Conservation (phyloP, 163 green algal species). For the Prototheca cutis region DNA sequence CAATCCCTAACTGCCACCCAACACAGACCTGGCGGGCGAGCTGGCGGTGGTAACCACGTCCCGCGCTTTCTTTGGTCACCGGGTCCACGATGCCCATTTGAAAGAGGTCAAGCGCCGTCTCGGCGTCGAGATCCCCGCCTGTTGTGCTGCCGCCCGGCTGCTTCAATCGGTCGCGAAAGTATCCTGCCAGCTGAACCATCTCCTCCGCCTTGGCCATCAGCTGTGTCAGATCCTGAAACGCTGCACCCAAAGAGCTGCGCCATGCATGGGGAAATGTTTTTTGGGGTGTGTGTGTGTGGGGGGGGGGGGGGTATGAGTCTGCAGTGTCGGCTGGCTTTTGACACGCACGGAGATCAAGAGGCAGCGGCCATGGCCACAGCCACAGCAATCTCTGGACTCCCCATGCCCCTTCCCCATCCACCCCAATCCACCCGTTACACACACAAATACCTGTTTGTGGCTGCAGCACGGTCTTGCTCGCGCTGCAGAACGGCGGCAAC, state of each 20-base stretch:
- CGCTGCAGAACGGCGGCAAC: conserved; percentile 56
- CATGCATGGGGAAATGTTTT: too few relatives aligned
- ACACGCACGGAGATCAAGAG: too few relatives aligned
- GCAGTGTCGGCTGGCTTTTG: too few relatives aligned
- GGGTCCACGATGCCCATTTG: conserved; percentile 77
- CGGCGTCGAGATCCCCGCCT: conserved; percentile 46
- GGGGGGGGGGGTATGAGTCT: too few relatives aligned
- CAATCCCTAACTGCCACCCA: too few relatives aligned
- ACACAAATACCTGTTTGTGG: conserved; percentile 35
- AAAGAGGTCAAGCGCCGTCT: conserved; percentile 73
- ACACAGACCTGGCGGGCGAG: conserved; percentile 74
- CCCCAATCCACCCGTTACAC: too few relatives aligned
- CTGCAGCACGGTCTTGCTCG: conserved; percentile 44
- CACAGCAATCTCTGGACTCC: too few relatives aligned
- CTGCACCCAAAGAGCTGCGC: conserved; percentile 47
- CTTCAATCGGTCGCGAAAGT: conserved; percentile 46
- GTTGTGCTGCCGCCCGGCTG: background rate
- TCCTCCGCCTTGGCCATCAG: conserved; percentile 71
- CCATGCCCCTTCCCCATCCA: too few relatives aligned
- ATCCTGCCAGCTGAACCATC: conserved; percentile 78
- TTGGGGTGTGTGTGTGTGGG: too few relatives aligned
- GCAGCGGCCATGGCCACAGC: too few relatives aligned
- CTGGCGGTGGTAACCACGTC: conserved; percentile 71
- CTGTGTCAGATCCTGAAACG: conserved; percentile 64
- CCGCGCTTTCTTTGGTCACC: conserved; percentile 76